Percentiles rank a stretch among this genome's conserved stretches.
Conservation (phyloP, 2,329 filamentous ascomycete species). For the Colletotrichum sp. region DNA sequence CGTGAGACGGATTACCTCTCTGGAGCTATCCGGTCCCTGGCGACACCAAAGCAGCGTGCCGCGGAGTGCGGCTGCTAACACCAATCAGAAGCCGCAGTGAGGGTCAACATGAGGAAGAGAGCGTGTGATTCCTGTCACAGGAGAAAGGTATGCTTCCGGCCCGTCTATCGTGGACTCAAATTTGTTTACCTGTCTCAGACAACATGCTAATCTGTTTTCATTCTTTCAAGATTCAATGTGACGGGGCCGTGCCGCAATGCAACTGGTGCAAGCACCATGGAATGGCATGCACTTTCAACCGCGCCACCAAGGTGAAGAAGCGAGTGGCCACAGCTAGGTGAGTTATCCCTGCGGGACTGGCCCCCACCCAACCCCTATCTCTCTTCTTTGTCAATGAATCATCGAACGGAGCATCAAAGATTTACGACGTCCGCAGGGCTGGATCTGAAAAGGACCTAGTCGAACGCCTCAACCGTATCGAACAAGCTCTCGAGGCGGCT, state of each 20-base stretch:
- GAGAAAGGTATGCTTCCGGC: constrained; percentile 45
- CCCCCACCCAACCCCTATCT: neutral
- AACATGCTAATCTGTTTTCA: neutral
- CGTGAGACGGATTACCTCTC: neutral
- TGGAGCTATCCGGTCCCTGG: neutral
- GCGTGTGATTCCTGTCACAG: constrained; percentile 56
- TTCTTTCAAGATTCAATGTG: constrained; percentile 52
- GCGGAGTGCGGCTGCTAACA: neutral
- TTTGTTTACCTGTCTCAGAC: neutral
- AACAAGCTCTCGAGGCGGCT: constrained; percentile 36
- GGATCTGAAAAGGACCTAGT: constrained; percentile 33
- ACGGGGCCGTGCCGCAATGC: constrained; percentile 45
- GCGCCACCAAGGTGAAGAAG: constrained; percentile 18
- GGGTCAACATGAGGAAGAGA: constrained; percentile 28
- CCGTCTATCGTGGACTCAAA: neutral
- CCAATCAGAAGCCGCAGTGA: neutral
- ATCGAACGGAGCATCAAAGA: neutral
- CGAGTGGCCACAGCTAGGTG: constrained; percentile 8
- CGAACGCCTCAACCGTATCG: constrained; percentile 44
- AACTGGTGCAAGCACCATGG: constrained; percentile 57
- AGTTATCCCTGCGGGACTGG: neutral
- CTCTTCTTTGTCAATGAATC: neutral
- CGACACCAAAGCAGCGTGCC: neutral
- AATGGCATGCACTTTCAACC: constrained; percentile 49
- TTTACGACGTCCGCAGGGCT: constrained; percentile 10